phyloP scores from a whole-genome alignment of 441 rosid genomes.

The Aleurites moluccanus region DNA sequence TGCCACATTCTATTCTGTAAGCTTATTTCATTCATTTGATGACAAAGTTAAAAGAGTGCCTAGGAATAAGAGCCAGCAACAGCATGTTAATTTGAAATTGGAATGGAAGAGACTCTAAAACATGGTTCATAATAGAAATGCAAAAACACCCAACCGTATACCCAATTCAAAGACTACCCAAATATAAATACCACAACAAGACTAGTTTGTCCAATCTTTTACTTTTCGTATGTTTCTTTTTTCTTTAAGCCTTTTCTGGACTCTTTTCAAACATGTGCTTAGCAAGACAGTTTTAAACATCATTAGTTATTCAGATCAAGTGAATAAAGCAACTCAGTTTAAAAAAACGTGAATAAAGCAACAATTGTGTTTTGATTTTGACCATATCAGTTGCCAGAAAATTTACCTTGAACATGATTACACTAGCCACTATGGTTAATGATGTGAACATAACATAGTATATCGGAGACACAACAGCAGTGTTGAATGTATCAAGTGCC shows the following conservation, averaged over 20 bases:
- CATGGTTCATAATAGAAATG: background rate
- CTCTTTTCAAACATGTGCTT: background rate
- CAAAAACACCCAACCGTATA: background rate
- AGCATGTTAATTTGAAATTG: background rate
- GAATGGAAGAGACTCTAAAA: background rate
- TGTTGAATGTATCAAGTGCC: constrained; percentile 93
- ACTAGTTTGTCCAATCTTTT: background rate
- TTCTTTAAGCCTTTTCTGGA: background rate
- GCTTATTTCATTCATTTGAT: background rate
- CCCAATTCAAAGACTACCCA: no score
- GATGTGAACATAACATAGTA: constrained; percentile 96
- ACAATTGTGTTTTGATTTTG: no score
- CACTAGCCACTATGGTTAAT: constrained; percentile 89
- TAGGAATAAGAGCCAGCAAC: background rate
- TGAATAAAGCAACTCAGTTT: background rate
- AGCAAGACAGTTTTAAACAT: background rate
- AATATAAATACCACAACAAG: background rate
- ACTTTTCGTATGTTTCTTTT: background rate
- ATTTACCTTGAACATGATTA: constrained; percentile 93
- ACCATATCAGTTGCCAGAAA: background rate
- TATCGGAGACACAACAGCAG: constrained; percentile 95
- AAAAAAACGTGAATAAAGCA: background rate
- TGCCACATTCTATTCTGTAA: background rate
- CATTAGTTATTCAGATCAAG: background rate
- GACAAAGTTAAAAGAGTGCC: background rate